Evolutionary conservation across 2,329 filamentous ascomycete species (phyloP).

Genomic region (Neonectria ditissima): DNA sequence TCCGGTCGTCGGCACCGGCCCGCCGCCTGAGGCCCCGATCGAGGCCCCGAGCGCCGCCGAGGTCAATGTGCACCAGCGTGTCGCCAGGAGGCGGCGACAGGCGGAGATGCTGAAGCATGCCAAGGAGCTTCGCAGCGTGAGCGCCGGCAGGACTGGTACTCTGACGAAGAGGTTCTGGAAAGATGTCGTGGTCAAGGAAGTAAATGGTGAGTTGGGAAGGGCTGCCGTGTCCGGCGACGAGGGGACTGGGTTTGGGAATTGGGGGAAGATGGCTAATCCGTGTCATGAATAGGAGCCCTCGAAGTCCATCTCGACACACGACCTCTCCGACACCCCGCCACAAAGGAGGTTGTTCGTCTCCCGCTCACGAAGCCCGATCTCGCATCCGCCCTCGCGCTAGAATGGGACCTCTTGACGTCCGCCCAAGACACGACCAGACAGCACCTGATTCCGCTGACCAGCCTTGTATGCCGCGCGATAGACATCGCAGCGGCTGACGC

Average conservation of each 20-base stretch:
- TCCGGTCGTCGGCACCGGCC: constrained; percentile 67
- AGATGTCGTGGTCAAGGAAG: constrained; percentile 77
- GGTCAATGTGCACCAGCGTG: constrained; percentile 54
- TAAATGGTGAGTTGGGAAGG: constrained; percentile 63
- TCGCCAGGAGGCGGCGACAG: constrained; percentile 65
- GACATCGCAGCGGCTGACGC: constrained; percentile 81
- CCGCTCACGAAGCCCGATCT: constrained; percentile 83
- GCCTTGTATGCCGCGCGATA: constrained; percentile 82
- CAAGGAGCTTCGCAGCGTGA: constrained; percentile 58
- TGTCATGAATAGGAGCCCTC: constrained; percentile 52
- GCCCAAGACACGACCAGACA: constrained; percentile 86
- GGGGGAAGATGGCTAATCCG: constrained; percentile 20
- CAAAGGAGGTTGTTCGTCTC: constrained; percentile 77
- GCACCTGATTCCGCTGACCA: constrained; percentile 91
- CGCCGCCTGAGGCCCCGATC: constrained; percentile 67
- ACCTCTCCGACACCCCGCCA: constrained; percentile 81
- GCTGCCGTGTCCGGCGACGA: neutral
- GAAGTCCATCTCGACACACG: constrained; percentile 81
- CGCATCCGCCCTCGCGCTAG: constrained; percentile 85
- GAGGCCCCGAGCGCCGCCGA: constrained; percentile 59
- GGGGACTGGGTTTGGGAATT: neutral
- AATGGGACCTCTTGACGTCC: constrained; percentile 90
- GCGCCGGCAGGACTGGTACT: constrained; percentile 53
- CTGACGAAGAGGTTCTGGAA: constrained; percentile 88
- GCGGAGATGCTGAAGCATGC: constrained; percentile 66